These are phyloP conservation scores for Aspergillus affinis DNA, from an alignment of 495 filamentous ascomycete species.

Conservation along the genomic window DNA sequence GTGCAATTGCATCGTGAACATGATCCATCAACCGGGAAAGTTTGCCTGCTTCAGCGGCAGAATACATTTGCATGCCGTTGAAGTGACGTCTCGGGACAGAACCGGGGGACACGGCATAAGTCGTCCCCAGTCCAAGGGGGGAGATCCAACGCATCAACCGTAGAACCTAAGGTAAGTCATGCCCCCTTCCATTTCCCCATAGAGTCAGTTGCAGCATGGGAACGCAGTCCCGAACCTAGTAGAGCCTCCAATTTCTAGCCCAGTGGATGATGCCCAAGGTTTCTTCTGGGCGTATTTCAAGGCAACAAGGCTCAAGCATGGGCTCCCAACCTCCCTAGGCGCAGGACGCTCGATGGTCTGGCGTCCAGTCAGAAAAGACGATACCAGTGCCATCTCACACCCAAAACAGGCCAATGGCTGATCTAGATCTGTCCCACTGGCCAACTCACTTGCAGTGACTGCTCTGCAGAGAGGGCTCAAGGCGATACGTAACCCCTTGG, in stretches of 20 bases:
- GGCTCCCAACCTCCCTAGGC: not conserved
- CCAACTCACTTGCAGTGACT: conserved; percentile 8
- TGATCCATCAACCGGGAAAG: not conserved
- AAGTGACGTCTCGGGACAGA: not conserved
- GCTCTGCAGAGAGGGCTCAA: not conserved
- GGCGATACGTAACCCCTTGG: conserved; percentile 3
- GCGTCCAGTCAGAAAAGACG: not conserved
- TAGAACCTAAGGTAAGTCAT: not conserved
- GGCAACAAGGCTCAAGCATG: conserved; percentile 5
- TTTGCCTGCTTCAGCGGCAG: not conserved
- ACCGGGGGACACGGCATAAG: not conserved
- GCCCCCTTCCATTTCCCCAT: not conserved
- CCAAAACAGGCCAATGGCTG: not conserved
- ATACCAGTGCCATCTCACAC: not conserved
- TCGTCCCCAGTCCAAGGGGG: no score
- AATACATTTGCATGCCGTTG: not conserved
- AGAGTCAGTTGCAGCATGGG: not conserved
- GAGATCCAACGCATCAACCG: not conserved
- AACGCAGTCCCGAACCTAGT: not conserved
- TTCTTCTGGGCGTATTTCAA: not conserved
- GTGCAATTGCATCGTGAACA: not conserved
- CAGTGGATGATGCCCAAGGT: conserved; percentile 1
- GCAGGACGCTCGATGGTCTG: not conserved
- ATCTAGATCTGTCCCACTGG: not conserved
- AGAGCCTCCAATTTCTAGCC: not conserved